phyloP scores from a whole-genome alignment of 192 early-diverging fungal genomes.

The Linnemannia exigua region DNA sequence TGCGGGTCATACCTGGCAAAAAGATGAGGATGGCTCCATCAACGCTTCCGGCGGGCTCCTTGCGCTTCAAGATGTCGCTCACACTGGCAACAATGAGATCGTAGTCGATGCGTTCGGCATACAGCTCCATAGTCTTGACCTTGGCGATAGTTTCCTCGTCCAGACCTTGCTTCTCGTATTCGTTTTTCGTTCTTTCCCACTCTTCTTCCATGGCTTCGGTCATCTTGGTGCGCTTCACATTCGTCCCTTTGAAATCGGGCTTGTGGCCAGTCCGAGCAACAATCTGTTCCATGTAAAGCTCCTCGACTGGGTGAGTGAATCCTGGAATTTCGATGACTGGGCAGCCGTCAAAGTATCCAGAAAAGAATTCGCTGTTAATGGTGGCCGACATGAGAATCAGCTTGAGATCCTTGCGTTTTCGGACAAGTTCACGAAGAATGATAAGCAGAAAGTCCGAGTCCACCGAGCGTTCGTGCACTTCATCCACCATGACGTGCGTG shows the following conservation, averaged over 20 bases:
- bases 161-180: conserved; percentile 56
- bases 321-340: conserved; percentile 79
- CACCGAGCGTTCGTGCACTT: conserved; percentile 87
- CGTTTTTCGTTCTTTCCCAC: conserved; percentile 53
- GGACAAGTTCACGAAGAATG: conserved; percentile 75
- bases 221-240: conserved; percentile 37
- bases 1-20: conserved; percentile 65
- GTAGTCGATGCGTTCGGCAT: conserved; percentile 74
- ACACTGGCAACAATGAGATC: conserved; percentile 71
- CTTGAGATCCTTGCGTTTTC: conserved; percentile 70
- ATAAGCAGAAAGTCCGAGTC: conserved; percentile 89
- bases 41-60: conserved; percentile 54
- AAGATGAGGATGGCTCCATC: conserved; percentile 77
- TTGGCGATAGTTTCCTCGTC: conserved; percentile 55
- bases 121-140: conserved; percentile 54
- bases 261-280: conserved; percentile 74
- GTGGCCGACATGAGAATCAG: conserved; percentile 96
- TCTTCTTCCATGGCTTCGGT: conserved; percentile 57
- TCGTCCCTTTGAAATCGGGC: conserved; percentile 57
- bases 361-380: conserved; percentile 84
- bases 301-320: conserved; percentile 81
- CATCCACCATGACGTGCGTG: conserved; percentile 87
- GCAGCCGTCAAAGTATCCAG: conserved; percentile 80
- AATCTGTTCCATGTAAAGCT: conserved; percentile 64
- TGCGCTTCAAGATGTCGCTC: conserved; percentile 68